Base-by-base conservation (phyloP, 805 yeast genomes). In the Saccharomyces eubayanus region DNA sequence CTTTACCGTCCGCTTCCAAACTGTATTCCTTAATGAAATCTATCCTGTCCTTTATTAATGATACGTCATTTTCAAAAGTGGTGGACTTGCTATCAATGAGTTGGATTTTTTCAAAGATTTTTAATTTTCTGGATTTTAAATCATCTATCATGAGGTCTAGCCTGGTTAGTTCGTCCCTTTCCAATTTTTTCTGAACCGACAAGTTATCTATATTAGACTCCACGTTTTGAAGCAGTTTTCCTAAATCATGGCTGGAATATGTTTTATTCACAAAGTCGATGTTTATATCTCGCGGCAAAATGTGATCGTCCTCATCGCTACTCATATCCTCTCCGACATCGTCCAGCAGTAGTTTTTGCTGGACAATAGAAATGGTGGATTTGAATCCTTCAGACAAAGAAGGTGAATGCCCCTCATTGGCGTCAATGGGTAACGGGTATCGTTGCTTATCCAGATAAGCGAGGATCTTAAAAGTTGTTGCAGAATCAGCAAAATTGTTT, bases 311-410 rank as follows among this genome's bases (percentile, higher is more conserved):
- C 24, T 36, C 12, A 36, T 16, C 24, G 20, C 11, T 36, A 16
- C 21, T 16, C 11, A 16, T 36, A 16, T 16, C 21, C 21, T 16
- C 21, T 8, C 16, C 11, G 3, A 16, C 21, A 16, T 36, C 12
- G 9, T 16, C 43, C 6, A n/a, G 6, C 11, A 36, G 24, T 6
- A 36, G 43, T 36, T 12, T 9, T 11, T 36, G 43, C 20, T 36
- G 21, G 9, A 78, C 68, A 16, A 77, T 78, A 0, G 82, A 81
- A 36, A 77, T 63, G 0, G 80, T 72, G 3, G 89, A 87, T 60
- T 76, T 75, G 63, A 86, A 84, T 1, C 91, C 90, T 66, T 85
- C 91, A 61, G 78, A 84, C 21, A 86, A 68, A 3, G 89, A 80
- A 57, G 79, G 81, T n/a, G 31, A 51, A 21, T 56, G 57, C 16